Evolutionary conservation across 2,329 filamentous ascomycete genomes (phyloP).

Genomic region (Capronia americana): DNA sequence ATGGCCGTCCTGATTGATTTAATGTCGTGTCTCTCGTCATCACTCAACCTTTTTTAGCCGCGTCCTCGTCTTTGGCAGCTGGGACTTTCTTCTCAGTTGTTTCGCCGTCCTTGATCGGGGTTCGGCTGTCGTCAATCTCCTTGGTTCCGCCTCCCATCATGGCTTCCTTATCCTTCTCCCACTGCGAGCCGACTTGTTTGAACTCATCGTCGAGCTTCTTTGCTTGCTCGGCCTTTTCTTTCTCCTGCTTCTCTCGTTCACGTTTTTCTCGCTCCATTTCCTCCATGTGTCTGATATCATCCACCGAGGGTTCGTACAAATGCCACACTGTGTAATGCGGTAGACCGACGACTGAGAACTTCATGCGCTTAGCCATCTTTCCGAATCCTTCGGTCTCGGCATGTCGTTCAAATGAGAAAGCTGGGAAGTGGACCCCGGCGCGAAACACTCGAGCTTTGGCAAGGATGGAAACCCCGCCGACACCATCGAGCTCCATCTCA

Average conservation of each 20-base stretch:
- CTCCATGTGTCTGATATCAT: constrained; percentile 97
- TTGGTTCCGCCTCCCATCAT: constrained; percentile 57
- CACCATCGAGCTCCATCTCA: constrained; percentile 99
- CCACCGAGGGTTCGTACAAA: constrained; percentile 97
- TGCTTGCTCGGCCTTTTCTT: constrained; percentile 71
- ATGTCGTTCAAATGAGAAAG: constrained; percentile 98
- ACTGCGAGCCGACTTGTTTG: constrained; percentile 75
- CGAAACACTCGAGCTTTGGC: constrained; percentile 96
- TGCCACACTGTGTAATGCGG: constrained; percentile 99
- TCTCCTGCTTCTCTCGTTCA: constrained; percentile 79
- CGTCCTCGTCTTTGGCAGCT: constrained; percentile 21
- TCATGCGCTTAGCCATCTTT: constrained; percentile 99
- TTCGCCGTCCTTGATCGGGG: constrained; percentile 11
- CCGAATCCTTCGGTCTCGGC: constrained; percentile 98
- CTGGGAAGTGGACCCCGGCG: constrained; percentile 93
- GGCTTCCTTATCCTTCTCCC: constrained; percentile 86
- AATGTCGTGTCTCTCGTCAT: constrained; percentile 11
- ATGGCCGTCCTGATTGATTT: constrained; percentile 10
- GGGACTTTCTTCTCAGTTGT: constrained; percentile 7
- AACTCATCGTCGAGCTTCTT: constrained; percentile 84
- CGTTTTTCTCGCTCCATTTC: constrained; percentile 92
- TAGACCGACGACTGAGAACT: constrained; percentile 90
- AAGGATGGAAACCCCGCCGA: constrained; percentile 89
- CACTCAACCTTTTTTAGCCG: neutral
- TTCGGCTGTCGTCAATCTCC: constrained; percentile 17